phyloP scores from a whole-genome alignment of 2,329 filamentous ascomycete species.

The Microsporum ferrugineum region DNA sequence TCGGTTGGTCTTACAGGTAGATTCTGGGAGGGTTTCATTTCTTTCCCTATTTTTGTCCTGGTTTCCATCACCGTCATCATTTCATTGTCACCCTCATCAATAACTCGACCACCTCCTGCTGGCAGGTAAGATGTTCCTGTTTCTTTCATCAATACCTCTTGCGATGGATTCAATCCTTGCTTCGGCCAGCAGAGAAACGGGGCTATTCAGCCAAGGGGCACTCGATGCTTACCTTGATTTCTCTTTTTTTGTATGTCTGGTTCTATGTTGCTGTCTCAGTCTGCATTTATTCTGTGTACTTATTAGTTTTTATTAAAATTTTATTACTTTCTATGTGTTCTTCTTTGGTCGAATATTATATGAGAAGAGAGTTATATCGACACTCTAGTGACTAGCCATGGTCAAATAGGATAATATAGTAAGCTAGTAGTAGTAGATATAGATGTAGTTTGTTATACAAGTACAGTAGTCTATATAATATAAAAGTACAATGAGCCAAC shows the following conservation, averaged over 20 bases:
- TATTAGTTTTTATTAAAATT: background rate
- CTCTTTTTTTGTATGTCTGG: background rate
- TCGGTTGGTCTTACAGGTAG: background rate
- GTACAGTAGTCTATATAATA: background rate
- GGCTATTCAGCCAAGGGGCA: background rate
- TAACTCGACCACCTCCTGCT: background rate
- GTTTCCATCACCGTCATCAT: background rate
- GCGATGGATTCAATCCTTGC: background rate
- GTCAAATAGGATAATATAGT: background rate
- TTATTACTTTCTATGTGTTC: background rate
- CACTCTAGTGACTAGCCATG: background rate
- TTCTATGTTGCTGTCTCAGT: background rate
- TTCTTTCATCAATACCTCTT: background rate
- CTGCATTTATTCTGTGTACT: conserved; percentile 4
- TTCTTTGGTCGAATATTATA: background rate
- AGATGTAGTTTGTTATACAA: background rate
- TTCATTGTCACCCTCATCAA: background rate
- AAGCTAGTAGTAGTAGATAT: background rate
- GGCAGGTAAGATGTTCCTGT: conserved; percentile 1
- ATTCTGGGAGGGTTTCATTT: background rate
- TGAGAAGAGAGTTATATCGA: background rate
- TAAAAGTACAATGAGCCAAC: background rate
- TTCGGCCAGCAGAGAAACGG: background rate
- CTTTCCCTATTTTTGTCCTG: background rate
- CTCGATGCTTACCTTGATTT: background rate